phyloP scores from a whole-genome alignment of 2,329 filamentous ascomycete species.

The Lecanicillium sp. region DNA sequence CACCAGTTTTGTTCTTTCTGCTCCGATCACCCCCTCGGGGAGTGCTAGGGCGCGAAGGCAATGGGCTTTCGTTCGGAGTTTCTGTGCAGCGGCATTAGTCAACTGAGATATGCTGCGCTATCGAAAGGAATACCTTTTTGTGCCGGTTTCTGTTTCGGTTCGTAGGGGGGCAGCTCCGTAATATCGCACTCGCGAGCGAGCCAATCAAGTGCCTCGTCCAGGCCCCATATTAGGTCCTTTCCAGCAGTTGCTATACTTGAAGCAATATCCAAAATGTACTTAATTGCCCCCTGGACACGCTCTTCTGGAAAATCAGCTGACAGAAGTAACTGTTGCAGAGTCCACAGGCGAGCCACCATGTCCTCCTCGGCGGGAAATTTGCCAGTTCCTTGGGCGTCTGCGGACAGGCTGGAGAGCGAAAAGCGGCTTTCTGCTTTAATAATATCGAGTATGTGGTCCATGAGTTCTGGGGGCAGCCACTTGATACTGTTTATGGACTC shows the following conservation, averaged over 20 bases:
- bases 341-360: conserved; percentile 74
- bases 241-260: conserved; percentile 47
- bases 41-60: conserved; percentile 41
- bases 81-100: conserved; percentile 15
- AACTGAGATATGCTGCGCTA: background rate
- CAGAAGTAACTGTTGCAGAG: conserved; percentile 64
- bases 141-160: conserved; percentile 29
- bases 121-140: conserved; percentile 25
- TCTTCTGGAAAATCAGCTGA: conserved; percentile 60
- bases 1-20: conserved; percentile 26
- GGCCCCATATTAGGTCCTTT: conserved; percentile 70
- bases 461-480: conserved; percentile 74
- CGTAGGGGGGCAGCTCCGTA: conserved; percentile 66
- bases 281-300: conserved; percentile 56
- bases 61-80: conserved; percentile 40
- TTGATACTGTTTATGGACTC: conserved; percentile 63
- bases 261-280: conserved; percentile 59
- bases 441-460: conserved; percentile 70
- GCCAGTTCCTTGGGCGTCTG: conserved; percentile 34
- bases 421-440: conserved; percentile 59
- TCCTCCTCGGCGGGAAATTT: conserved; percentile 68
- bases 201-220: conserved; percentile 87
- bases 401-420: conserved; percentile 39
- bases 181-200: conserved; percentile 67
- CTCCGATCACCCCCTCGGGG: conserved; percentile 28